Conservation (phyloP, 23 red algal species). For the Gracilaria gracilis region DNA sequence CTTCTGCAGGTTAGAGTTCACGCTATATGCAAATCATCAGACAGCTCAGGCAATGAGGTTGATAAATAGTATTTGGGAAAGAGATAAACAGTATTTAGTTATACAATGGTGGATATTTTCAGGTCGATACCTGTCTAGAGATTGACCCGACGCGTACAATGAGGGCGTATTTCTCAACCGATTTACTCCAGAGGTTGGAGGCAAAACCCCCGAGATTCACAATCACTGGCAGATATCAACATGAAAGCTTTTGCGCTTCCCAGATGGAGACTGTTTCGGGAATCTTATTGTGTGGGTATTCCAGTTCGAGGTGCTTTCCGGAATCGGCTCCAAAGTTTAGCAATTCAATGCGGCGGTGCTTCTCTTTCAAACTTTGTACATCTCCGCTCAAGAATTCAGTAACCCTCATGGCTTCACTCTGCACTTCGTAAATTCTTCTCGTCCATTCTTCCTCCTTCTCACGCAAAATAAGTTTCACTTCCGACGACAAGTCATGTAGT, state of each 20-base stretch:
- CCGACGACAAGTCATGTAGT: not conserved
- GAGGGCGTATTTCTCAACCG: too few species aligned
- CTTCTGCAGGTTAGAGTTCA: too few species aligned
- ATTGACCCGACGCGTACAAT: too few species aligned
- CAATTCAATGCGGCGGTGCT: not conserved
- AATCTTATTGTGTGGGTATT: not conserved
- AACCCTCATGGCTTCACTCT: not conserved
- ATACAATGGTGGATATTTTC: too few species aligned
- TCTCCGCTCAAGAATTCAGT: not conserved
- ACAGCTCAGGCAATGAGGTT: too few species aligned
- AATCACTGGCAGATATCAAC: too few species aligned
- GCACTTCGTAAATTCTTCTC: not conserved
- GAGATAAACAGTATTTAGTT: too few species aligned
- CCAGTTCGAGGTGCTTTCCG: not conserved
- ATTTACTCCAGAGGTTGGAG: too few species aligned
- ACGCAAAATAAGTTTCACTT: not conserved
- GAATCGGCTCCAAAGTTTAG: not conserved
- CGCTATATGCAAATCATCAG: too few species aligned
- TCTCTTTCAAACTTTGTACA: not conserved
- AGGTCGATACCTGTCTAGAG: too few species aligned
- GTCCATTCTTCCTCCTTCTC: conserved; percentile 12
- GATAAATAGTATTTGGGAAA: too few species aligned
- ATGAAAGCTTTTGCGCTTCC: not conserved
- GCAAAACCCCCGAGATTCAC: too few species aligned
- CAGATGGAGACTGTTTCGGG: not conserved